Percentiles rank a stretch among this genome's conserved stretches.
Evolutionary conservation across 2,329 filamentous ascomycete genomes (phyloP).

Genomic region (Hypoxylon sp.): DNA sequence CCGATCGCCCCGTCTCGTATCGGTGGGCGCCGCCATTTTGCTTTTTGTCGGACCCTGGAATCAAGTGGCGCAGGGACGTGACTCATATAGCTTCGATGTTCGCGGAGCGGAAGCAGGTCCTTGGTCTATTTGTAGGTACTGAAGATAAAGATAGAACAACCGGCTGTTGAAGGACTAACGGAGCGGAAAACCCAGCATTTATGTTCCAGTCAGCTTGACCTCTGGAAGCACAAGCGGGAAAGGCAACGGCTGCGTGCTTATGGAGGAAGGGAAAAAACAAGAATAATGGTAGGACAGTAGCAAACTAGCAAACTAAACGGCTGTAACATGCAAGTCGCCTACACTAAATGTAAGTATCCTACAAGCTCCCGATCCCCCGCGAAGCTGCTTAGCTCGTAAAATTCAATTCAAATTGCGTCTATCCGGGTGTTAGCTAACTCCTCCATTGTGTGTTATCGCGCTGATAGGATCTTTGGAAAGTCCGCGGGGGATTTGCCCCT

Average conservation of each 20-base stretch:
- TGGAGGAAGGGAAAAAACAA: too few relatives aligned
- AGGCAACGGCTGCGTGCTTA: slow-evolving; percentile 14
- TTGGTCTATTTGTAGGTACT: neutral
- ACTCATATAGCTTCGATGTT: slow-evolving; percentile 11
- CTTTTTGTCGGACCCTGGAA: slow-evolving; percentile 5
- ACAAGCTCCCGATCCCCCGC: too few relatives aligned
- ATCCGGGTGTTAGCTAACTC: slow-evolving; percentile 27
- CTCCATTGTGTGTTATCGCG: slow-evolving; percentile 35
- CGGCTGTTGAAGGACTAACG: neutral
- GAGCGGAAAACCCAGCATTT: slow-evolving; percentile 23
- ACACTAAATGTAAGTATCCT: neutral
- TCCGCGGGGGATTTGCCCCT: slow-evolving; percentile 28
- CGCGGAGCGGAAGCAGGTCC: neutral
- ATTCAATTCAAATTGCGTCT: slow-evolving; percentile 24
- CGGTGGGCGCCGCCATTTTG: slow-evolving; percentile 50
- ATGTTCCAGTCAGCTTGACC: slow-evolving; percentile 19
- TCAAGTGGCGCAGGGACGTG: slow-evolving; percentile 19
- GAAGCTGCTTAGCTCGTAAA: slow-evolving; percentile 12
- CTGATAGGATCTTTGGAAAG: slow-evolving; percentile 35
- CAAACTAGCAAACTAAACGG: neutral
- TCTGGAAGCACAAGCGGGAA: slow-evolving; percentile 12
- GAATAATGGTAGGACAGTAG: too few relatives aligned
- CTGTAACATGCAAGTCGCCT: neutral
- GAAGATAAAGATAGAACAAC: neutral
- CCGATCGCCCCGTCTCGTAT: slow-evolving; percentile 29